phyloP scores from a whole-genome alignment of 2,329 filamentous ascomycete species.

The Colletotrichum eleusines region DNA sequence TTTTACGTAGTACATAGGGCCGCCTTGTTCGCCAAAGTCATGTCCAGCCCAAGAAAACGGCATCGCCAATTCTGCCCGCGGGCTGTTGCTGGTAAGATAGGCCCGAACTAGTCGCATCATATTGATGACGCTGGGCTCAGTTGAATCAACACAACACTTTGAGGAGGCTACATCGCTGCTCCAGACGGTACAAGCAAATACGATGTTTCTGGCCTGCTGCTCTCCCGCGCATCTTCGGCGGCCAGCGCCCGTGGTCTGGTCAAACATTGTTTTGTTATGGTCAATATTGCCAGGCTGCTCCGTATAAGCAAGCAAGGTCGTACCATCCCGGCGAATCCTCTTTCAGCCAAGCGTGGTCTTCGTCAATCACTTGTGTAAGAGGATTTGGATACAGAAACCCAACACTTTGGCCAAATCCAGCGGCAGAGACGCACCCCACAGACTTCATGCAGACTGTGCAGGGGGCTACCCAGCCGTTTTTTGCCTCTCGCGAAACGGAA shows the following conservation, averaged over 20 bases:
- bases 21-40: slow-evolving; percentile 5
- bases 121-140: neutral
- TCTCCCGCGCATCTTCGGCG: slow-evolving; percentile 10
- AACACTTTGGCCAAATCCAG: slow-evolving; percentile 36
- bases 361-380: slow-evolving; percentile 40
- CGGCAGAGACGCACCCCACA: slow-evolving; percentile 40
- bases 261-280: neutral
- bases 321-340: neutral
- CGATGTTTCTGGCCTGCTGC: neutral
- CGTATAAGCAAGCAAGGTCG: neutral
- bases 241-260: slow-evolving; percentile 5
- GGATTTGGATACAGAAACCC: slow-evolving; percentile 38
- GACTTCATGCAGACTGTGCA: slow-evolving; percentile 35
- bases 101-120: neutral
- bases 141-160: neutral
- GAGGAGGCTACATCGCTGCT: neutral
- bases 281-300: neutral
- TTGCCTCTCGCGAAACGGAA: slow-evolving; percentile 40
- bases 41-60: too few relatives aligned
- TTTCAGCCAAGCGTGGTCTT: slow-evolving; percentile 15
- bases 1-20: too few relatives aligned
- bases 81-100: neutral
- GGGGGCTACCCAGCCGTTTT: slow-evolving; percentile 32
- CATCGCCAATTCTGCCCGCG: neutral
- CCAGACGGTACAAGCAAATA: neutral